Conservation (phyloP, 345 rosid genomes). For the Raphanus sativus region DNA sequence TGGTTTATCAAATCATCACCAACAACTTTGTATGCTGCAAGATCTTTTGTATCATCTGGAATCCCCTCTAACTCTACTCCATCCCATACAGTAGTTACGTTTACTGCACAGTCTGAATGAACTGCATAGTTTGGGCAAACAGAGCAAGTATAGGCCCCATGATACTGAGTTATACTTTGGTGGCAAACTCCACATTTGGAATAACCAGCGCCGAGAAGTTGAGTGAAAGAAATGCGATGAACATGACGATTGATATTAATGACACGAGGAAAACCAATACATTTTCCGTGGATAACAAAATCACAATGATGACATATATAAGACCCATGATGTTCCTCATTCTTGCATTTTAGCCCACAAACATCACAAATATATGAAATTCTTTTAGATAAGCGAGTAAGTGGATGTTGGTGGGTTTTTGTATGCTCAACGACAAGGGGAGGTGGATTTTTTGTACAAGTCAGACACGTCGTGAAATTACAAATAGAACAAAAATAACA, state of each 20-base stretch:
- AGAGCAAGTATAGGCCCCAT: not conserved
- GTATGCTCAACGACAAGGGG: not conserved
- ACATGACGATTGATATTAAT: not conserved
- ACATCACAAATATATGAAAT: not conserved
- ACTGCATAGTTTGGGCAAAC: not conserved
- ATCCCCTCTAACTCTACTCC: not conserved
- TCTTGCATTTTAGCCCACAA: not conserved
- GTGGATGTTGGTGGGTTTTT: conserved; percentile 8
- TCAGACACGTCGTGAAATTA: not conserved
- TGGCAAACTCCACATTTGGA: not conserved
- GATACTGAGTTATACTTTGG: not conserved
- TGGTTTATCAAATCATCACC: not conserved
- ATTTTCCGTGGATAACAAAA: not conserved
- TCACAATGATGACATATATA: not conserved
- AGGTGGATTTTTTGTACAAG: not conserved
- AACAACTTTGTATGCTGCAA: not conserved
- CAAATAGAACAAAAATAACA: not conserved
- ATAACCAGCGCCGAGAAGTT: not conserved
- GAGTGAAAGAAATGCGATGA: not conserved
- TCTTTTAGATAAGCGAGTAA: not conserved
- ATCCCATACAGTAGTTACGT: not conserved
- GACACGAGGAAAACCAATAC: not conserved
- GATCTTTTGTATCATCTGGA: not conserved
- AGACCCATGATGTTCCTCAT: not conserved
- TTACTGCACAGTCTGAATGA: not conserved